These are phyloP conservation scores for Spizellomyces sp. DNA, from an alignment of 192 early-diverging fungal genomes.

Conservation along the genomic window DNA sequence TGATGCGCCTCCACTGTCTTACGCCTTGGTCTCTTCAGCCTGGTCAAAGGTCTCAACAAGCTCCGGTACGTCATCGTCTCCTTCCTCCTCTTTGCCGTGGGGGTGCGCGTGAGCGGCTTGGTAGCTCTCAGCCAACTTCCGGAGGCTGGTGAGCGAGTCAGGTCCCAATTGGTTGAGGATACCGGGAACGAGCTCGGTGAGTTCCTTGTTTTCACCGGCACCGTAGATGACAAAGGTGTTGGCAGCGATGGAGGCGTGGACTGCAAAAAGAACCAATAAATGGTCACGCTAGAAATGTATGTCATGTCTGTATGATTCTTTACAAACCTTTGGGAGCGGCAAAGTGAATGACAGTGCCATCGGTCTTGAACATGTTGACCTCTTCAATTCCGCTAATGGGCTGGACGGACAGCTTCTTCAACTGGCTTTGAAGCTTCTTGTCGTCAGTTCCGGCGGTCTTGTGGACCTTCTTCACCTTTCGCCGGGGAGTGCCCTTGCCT, in stretches of 20 bases:
- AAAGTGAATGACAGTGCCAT: slow-evolving; percentile 94
- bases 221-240: slow-evolving; percentile 98
- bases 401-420: slow-evolving; percentile 92
- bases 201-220: slow-evolving; percentile 75
- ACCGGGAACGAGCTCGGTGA: slow-evolving; percentile 77
- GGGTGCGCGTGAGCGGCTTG: slow-evolving; percentile 66
- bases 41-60: slow-evolving; percentile 63
- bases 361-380: slow-evolving; percentile 98
- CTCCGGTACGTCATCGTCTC: slow-evolving; percentile 94
- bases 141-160: slow-evolving; percentile 84
- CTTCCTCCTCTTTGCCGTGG: slow-evolving; percentile 49
- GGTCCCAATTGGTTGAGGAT: slow-evolving; percentile 88
- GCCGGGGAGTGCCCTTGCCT: slow-evolving; percentile 92
- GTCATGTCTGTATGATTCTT: neutral
- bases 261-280: slow-evolving; percentile 35
- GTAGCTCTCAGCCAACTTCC: slow-evolving; percentile 84
- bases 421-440: slow-evolving; percentile 87
- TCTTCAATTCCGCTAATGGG: slow-evolving; percentile 87
- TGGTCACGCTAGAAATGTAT: neutral
- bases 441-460: slow-evolving; percentile 84
- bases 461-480: slow-evolving; percentile 80
- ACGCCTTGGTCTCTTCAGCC: slow-evolving; percentile 32
- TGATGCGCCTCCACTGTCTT: neutral
- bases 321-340: slow-evolving; percentile 76
- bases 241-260: slow-evolving; percentile 77